Base-by-base conservation (phyloP, 257 asterid species). In the Solanum appendiculatum region DNA sequence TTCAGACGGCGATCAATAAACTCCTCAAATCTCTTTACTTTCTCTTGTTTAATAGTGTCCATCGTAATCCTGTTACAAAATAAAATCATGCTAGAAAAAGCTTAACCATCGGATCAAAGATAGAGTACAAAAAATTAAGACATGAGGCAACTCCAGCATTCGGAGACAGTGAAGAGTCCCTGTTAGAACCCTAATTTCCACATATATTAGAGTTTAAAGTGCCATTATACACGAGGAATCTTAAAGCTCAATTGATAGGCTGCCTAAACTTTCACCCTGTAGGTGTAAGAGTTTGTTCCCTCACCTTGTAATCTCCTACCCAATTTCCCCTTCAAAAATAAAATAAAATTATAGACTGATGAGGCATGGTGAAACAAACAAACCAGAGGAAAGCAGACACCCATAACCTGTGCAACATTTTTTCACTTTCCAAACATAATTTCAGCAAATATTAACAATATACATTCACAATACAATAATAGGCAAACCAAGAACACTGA, bases 1-100 rank as follows among this genome's bases (percentile, higher is more conserved):
- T 96, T 96, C 92, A 96, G 83, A 68, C 98, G 97, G 42, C 86
- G 87, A 87, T 96, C 98, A 16, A 96, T 91, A 88, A 95, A 94
- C 85, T 96, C 99, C 91, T 96, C 99, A 68, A 88, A 92, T 90
- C 90, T 91, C 10, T 40, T 90, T 25, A 96, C 90, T 90, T 95
- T 94, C 84, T 93, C 97, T 87, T 90, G 93, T 37, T 84, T 90
- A 23, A 69, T 81, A 5, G 78, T 34, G 73, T 94, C 95, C 98
- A 95, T 96, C 86, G 69, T 88, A 91, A 78, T 90, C 89, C 95
- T 93, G 58, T 18, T 54, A 90, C 87, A 81, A 34, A 60, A 82
- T 75, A 23, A 89, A 84, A 84, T 27, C 36, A 39, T 74, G 27
- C 18, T 64, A 10, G n/a, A 88, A 66, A 85, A 86, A 60, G 64